Evolutionary conservation across 371 early-diverging fungal species (phyloP).

Genomic region (Saksenaea vasiformis): DNA sequence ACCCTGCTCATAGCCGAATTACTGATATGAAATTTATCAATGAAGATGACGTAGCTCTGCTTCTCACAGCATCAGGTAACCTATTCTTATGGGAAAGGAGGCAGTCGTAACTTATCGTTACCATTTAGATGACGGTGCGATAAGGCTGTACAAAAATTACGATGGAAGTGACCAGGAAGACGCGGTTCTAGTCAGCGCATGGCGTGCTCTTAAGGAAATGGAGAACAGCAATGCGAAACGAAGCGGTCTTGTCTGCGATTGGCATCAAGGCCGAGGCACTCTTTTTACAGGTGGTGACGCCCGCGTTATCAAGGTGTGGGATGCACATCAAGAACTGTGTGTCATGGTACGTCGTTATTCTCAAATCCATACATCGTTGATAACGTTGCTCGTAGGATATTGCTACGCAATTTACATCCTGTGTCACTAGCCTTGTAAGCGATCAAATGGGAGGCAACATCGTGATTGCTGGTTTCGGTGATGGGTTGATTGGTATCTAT

Average conservation of each 20-base stretch:
- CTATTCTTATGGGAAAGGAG: background rate
- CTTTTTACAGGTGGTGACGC: conserved; percentile 78
- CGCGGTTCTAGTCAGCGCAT: conserved; percentile 70
- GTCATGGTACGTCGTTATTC: conserved; percentile 52
- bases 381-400: conserved; percentile 55
- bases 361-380: background rate
- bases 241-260: conserved; percentile 71
- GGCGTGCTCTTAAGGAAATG: conserved; percentile 78
- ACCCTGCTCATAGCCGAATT: conserved; percentile 69
- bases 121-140: conserved; percentile 71
- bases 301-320: conserved; percentile 79
- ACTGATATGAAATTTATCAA: conserved; percentile 86
- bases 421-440: conserved; percentile 74
- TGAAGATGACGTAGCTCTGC: conserved; percentile 83
- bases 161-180: conserved; percentile 58
- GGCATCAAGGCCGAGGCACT: conserved; percentile 77
- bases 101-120: background rate
- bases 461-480: conserved; percentile 79
- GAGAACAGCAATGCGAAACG: conserved; percentile 56
- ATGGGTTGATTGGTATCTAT: conserved; percentile 80
- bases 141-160: conserved; percentile 78
- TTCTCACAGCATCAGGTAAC: conserved; percentile 79
- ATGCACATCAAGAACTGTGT: conserved; percentile 77
- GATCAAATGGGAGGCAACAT: conserved; percentile 69
- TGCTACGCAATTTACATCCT: conserved; percentile 63